Conservation (phyloP, 192 early-diverging fungal species). For the Funneliformis geosporum region DNA sequence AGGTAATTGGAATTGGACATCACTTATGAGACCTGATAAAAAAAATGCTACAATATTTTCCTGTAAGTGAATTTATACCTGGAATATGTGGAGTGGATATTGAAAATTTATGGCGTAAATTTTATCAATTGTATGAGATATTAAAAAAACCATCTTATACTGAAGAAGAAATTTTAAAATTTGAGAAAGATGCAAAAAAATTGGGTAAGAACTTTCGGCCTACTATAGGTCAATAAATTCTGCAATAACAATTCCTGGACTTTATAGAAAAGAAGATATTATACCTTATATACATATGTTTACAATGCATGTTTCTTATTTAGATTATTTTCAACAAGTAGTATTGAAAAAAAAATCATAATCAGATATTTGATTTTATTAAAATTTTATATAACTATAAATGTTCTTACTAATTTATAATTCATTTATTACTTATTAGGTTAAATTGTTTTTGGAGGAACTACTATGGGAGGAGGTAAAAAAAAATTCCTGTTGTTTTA, state of each 20-base stretch:
- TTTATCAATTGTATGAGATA: background rate
- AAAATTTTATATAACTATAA: no score
- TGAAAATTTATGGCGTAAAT: constrained; percentile 2
- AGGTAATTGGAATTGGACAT: background rate
- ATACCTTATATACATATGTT: background rate
- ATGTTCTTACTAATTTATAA: background rate
- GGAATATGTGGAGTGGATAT: background rate
- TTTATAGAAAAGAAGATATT: background rate
- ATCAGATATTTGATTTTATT: background rate
- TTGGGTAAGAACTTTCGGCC: background rate
- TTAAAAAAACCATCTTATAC: background rate
- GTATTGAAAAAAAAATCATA: background rate
- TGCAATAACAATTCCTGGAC: background rate
- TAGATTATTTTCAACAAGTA: constrained; percentile 8
- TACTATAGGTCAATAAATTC: background rate
- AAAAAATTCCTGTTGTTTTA: background rate
- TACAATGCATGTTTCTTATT: no score
- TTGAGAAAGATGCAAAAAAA: background rate
- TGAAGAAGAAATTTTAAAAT: background rate
- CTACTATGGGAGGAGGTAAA: background rate
- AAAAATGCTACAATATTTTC: background rate
- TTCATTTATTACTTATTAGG: background rate
- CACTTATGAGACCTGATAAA: background rate
- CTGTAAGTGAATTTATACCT: constrained; percentile 5
- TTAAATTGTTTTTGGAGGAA: constrained; percentile 7